Evolutionary conservation across 1,284 basidiomycete genomes (phyloP), one percentile per base, ranked within the genome.

Genomic region (Ceratobasidium sp.): DNA sequence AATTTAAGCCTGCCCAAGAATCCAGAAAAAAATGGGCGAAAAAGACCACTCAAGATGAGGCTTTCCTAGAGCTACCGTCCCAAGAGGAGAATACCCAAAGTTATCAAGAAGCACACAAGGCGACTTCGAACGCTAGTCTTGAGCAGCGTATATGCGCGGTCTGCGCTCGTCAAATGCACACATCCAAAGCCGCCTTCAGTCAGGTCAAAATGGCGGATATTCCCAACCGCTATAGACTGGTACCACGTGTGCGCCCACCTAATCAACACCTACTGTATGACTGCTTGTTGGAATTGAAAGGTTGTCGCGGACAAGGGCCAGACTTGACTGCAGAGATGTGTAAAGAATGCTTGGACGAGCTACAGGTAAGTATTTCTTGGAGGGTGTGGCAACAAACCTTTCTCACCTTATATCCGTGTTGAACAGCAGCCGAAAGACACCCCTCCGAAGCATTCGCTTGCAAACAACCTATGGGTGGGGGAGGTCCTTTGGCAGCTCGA

Each of bases 381-480:
- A n/a, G n/a, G 13, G 10, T 10, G n/a, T n/a, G n/a, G 54, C n/a
- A 57, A 13, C n/a, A 57, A 57, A 17, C 17, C 10, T 48, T 48
- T 48, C 46, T 48, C 10, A 48, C 12, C n/a, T 57, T 9, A 10
- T 57, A 28, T 23, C 54, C 28, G 10, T 57, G 15, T 57, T 57
- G 9, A 23, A 15, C n/a, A 57, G 28, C 13, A 57, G 28, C 54
- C n/a, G n/a, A 57, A 57, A 10, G n/a, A 57, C n/a, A 23, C 9
- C n/a, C 62, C 66, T 3, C 83, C 83, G 5, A 79, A 75, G 13
- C 80, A 83, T n/a, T 79, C 82, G 1, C 80, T 86, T 0, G 83
- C 83, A 20, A 86, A 86, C 68, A 77, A 81, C 15, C 80, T 86
- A 78, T 86, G 85, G 85, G 83, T 86, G 59, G 85, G 85, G 0